phyloP scores from a whole-genome alignment of 768 basidiomycete genomes.

The Lactarius indigo region DNA sequence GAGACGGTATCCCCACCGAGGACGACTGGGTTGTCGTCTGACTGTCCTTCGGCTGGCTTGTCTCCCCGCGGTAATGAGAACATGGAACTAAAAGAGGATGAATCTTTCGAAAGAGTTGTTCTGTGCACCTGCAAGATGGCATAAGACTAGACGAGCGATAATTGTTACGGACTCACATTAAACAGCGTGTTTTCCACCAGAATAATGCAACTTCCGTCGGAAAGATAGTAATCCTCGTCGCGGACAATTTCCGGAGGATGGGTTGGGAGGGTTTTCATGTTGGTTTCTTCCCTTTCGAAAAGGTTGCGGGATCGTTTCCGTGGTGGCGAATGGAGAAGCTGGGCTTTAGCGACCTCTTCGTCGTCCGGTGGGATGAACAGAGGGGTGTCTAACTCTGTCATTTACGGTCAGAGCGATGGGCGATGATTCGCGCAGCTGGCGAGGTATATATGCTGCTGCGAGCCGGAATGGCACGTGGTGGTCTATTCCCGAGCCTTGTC shows the following conservation, averaged over 20 bases:
- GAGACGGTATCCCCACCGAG: constrained; percentile 58
- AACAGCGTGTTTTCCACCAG: constrained; percentile 23
- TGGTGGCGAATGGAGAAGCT: constrained; percentile 23
- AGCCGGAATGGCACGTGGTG: constrained; percentile 10
- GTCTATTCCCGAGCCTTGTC: background rate
- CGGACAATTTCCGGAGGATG: constrained; percentile 10
- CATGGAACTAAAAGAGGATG: constrained; percentile 61
- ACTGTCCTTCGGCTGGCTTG: constrained; percentile 49
- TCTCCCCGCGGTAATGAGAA: constrained; percentile 64
- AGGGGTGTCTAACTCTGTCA: constrained; percentile 23
- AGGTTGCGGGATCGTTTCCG: constrained; percentile 22
- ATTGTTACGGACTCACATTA: constrained; percentile 16
- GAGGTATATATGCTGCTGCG: background rate
- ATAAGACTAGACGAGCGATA: background rate
- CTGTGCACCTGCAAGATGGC: constrained; percentile 20
- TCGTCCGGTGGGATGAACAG: constrained; percentile 26
- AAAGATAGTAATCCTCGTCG: constrained; percentile 24
- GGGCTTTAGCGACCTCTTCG: constrained; percentile 17
- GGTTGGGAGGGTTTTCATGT: constrained; percentile 2
- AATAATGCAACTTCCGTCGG: constrained; percentile 26
- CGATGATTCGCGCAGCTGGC: background rate
- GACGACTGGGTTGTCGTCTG: constrained; percentile 62
- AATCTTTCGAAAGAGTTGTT: constrained; percentile 49
- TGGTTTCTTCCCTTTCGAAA: constrained; percentile 5
- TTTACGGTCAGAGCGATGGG: constrained; percentile 1